phyloP scores from a whole-genome alignment of 306 rosid species.

The Gillenia trifoliata region DNA sequence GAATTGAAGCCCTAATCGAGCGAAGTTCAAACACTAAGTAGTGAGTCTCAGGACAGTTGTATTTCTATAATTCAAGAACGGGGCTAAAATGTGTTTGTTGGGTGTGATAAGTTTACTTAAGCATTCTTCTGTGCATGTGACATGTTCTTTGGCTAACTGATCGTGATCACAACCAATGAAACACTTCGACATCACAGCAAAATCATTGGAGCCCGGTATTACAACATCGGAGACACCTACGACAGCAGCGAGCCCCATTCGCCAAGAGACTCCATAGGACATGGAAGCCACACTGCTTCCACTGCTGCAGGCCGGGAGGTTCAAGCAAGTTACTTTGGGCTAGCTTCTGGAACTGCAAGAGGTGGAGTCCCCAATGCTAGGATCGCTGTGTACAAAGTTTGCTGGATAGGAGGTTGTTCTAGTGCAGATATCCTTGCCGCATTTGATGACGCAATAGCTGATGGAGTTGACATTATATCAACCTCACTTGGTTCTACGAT shows the following conservation, averaged over 20 bases:
- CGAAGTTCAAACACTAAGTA: no score
- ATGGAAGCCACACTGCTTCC: conserved; percentile 3
- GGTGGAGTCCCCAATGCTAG: background rate
- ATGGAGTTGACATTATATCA: background rate
- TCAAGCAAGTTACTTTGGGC: conserved; percentile 2
- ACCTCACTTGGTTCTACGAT: background rate
- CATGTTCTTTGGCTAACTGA: background rate
- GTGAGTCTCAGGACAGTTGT: no score
- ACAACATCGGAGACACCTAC: background rate
- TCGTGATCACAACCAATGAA: background rate
- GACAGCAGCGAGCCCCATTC: background rate
- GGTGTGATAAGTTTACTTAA: no score
- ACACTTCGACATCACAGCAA: background rate
- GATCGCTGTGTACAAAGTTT: background rate
- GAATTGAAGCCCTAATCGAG: no score
- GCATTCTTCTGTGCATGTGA: no score
- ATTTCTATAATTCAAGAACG: no score
- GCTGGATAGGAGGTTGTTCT: background rate
- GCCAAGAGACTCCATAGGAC: background rate
- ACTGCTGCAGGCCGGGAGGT: background rate
- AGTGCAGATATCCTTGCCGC: background rate
- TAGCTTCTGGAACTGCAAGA: background rate
- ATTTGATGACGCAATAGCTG: background rate
- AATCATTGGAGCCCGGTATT: background rate
- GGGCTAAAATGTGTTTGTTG: no score